phyloP scores from a whole-genome alignment of 305 asterid genomes.

The Solanum hybrid region DNA sequence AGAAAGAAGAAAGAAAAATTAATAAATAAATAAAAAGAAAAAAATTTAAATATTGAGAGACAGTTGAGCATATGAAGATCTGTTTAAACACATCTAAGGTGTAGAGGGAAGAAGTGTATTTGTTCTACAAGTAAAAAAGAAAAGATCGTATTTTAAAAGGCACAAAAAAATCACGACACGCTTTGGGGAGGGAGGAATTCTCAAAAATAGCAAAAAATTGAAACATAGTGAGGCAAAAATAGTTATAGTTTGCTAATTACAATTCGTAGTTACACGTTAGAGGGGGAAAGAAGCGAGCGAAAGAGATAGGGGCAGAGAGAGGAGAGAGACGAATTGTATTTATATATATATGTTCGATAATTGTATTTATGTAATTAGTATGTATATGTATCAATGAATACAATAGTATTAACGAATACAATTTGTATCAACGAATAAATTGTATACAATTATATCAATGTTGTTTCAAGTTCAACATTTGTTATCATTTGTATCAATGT shows the following conservation, averaged over 20 bases:
- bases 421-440: too few relatives aligned
- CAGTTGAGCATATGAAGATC: neutral
- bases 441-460: neutral
- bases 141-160: too few relatives aligned
- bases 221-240: neutral
- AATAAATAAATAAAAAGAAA: too few relatives aligned
- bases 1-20: neutral
- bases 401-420: neutral
- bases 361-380: too few relatives aligned
- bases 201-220: neutral
- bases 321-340: neutral
- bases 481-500: neutral
- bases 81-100: neutral
- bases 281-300: neutral
- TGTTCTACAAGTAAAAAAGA: neutral
- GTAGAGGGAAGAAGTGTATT: neutral
- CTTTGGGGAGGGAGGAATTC: neutral
- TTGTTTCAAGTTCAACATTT: neutral
- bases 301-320: neutral
- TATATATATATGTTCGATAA: neutral
- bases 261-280: neutral
- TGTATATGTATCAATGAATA: neutral
- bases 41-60: neutral
- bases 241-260: too few relatives aligned
- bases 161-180: neutral